Evolutionary conservation across 2,329 filamentous ascomycete genomes (phyloP).

Genomic region (Fusarium goolgardi): DNA sequence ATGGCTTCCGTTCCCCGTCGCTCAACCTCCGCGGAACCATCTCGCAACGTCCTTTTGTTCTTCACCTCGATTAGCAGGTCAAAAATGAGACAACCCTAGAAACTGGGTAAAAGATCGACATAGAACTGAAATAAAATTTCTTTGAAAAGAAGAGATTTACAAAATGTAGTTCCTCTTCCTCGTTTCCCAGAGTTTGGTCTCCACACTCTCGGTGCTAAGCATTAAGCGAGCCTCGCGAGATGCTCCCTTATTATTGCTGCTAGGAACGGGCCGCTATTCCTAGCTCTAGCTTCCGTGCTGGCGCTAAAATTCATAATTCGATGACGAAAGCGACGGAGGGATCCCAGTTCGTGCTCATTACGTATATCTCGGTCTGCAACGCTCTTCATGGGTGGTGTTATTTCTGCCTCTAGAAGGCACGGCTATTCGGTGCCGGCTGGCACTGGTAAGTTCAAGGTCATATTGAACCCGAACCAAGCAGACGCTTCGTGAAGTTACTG

Average conservation of each 20-base stretch:
- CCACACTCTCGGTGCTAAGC: not conserved
- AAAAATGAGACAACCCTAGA: accelerated
- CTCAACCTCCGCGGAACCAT: too few relatives aligned
- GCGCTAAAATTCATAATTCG: not conserved
- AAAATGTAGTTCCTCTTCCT: not conserved
- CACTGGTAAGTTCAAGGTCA: accelerated
- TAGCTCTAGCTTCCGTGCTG: not conserved
- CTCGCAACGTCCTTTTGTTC: not conserved
- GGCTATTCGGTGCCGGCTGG: not conserved
- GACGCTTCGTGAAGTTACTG: not conserved
- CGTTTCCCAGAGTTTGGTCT: not conserved
- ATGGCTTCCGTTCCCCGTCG: too few relatives aligned
- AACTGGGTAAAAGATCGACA: not conserved
- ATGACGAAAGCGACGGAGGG: not conserved
- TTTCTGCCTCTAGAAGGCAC: not conserved
- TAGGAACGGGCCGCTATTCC: not conserved
- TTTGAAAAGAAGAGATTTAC: not conserved
- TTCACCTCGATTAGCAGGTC: accelerated
- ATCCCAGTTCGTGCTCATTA: not conserved
- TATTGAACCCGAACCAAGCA: too few relatives aligned
- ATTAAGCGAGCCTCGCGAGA: not conserved
- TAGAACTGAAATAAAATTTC: not conserved
- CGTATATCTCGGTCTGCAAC: not conserved
- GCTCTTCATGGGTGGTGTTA: accelerated
- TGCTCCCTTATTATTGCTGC: not conserved